Percentiles rank a stretch among this genome's conserved stretches.
phyloP scores from a whole-genome alignment of 2,329 filamentous ascomycete species.

The Cladosporium sp. region DNA sequence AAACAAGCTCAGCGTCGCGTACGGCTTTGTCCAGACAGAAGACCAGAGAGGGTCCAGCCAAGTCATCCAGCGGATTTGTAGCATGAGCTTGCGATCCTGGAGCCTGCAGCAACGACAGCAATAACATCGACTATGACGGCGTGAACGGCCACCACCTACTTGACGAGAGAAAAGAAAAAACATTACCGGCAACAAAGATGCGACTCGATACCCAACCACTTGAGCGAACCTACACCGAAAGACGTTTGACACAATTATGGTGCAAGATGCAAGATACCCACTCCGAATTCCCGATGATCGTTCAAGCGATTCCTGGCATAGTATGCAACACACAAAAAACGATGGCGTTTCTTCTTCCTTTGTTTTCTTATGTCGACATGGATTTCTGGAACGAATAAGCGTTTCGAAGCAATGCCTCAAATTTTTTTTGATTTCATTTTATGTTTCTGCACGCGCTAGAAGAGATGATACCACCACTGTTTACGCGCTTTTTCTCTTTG shows the following conservation, averaged over 20 bases:
- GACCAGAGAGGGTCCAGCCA: conserved; percentile 49
- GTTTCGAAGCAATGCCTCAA: neutral
- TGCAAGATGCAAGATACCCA: conserved; percentile 7
- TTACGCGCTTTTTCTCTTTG: neutral
- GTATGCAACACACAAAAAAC: neutral
- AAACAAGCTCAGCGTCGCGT: conserved; percentile 52
- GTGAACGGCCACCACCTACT: neutral
- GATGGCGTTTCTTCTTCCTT: neutral
- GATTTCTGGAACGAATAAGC: neutral
- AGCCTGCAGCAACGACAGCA: conserved; percentile 3
- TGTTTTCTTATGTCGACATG: neutral
- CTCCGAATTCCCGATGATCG: neutral
- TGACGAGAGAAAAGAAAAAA: neutral
- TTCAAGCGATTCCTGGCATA: conserved; percentile 10
- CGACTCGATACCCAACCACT: neutral
- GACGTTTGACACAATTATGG: neutral
- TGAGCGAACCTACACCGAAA: neutral
- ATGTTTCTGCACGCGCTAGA: conserved; percentile 2
- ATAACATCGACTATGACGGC: neutral
- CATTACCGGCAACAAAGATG: neutral
- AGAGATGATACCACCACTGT: conserved; percentile 6
- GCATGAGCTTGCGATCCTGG: conserved; percentile 53
- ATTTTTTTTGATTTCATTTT: neutral
- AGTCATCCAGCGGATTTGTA: conserved; percentile 51
- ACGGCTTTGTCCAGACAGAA: conserved; percentile 51